Percentiles rank a stretch among this genome's conserved stretches.
Evolutionary conservation across 768 basidiomycete genomes (phyloP).

Genomic region (Podaxis mareebaensis): DNA sequence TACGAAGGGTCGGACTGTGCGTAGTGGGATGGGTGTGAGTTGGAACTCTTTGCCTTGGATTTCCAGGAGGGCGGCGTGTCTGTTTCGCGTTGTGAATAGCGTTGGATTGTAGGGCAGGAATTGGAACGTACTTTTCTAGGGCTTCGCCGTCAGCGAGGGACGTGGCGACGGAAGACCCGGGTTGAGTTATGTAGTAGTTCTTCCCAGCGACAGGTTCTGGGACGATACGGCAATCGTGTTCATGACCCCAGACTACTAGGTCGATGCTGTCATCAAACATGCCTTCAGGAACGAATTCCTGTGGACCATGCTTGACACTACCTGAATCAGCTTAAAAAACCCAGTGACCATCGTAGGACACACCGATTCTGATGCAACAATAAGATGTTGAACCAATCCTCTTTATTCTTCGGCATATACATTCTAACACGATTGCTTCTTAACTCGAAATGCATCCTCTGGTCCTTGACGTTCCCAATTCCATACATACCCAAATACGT

Average conservation of each 20-base stretch:
- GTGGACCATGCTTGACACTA: conserved; percentile 93
- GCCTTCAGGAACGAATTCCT: conserved; percentile 92
- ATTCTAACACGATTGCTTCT: conserved; percentile 92
- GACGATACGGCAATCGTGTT: conserved; percentile 93
- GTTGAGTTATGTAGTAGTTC: conserved; percentile 89
- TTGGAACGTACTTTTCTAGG: conserved; percentile 70
- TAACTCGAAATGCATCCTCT: conserved; percentile 95
- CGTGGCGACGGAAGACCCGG: conserved; percentile 94
- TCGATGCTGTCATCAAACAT: conserved; percentile 97
- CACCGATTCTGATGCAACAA: conserved; percentile 96
- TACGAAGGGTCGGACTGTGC: conserved; percentile 93
- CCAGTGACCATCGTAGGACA: conserved; percentile 21
- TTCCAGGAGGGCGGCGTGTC: conserved; percentile 88
- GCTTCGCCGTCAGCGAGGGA: conserved; percentile 93
- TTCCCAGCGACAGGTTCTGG: conserved; percentile 93
- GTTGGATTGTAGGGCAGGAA: neutral
- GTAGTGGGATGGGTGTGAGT: conserved; percentile 81
- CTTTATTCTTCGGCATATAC: conserved; percentile 92
- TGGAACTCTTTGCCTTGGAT: conserved; percentile 89
- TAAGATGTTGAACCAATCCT: conserved; percentile 94
- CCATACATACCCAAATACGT: conserved; percentile 93
- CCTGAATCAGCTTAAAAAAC: neutral
- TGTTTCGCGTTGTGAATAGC: conserved; percentile 29
- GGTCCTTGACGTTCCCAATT: conserved; percentile 95
- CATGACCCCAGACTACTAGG: conserved; percentile 97